Evolutionary conservation across 306 rosid species (phyloP).

Genomic region (Aeschynomene evenia): DNA sequence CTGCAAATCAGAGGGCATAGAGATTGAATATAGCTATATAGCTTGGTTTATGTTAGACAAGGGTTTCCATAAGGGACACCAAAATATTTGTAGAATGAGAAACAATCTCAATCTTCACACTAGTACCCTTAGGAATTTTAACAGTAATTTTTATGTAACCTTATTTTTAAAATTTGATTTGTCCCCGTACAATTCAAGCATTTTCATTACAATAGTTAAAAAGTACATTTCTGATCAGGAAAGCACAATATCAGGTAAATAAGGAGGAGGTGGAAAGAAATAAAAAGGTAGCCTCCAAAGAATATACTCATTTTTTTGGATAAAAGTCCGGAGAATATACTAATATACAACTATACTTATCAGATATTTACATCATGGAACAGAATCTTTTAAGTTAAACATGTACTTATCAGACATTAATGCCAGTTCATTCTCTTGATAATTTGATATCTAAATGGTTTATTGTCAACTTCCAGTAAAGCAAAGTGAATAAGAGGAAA

Average conservation of each 20-base stretch:
- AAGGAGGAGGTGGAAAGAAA: conserved; percentile 9
- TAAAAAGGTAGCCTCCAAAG: neutral
- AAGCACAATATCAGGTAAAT: neutral
- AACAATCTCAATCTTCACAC: conserved; percentile 1
- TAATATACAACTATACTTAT: neutral
- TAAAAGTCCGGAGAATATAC: neutral
- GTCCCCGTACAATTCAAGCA: conserved; percentile 3
- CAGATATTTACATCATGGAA: neutral
- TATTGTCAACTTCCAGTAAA: neutral
- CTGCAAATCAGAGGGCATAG: conserved; percentile 41
- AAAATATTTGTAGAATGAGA: neutral
- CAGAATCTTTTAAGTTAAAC: neutral
- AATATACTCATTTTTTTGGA: neutral
- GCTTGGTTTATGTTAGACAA: neutral
- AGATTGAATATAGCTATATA: conserved; percentile 16
- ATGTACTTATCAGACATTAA: neutral
- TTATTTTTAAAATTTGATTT: neutral
- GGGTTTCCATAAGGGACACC: neutral
- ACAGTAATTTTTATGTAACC: neutral
- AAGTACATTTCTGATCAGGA: neutral
- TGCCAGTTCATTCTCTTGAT: neutral
- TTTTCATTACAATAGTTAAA: neutral
- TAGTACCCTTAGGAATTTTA: neutral
- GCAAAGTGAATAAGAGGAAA: conserved; percentile 1
- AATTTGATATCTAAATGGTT: neutral